Evolutionary conservation across 768 basidiomycete species (phyloP), one percentile per base, ranked within the genome.

Genomic region (Chalciporus chontae): DNA sequence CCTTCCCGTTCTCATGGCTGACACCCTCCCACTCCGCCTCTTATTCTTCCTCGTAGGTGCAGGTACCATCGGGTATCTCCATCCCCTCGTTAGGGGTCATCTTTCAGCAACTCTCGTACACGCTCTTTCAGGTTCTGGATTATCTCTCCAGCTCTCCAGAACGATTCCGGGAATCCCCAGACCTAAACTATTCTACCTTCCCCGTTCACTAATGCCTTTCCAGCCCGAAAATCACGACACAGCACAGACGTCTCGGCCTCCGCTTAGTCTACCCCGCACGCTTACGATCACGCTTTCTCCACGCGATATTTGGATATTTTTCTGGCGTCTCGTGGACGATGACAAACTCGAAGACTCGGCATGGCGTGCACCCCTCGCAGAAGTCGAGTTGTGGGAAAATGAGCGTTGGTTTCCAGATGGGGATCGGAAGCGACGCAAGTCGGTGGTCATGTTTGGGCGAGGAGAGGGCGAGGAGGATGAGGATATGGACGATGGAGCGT

Each of bases 331-430:
- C 1, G 58, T 83, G 17, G 85, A 91, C 56, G 72, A 92, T 54
- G 85, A 90, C 53, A 72, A 70, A 10, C 75, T 92, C 3, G 71
- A 74, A 7, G 85, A 90, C 59, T 67, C 60, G 24, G 79, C 79
- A 39, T 90, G 87, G 87, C 71, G 67, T 0, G 72, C 83, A 2
- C 79, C 85, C 60, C 74, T 84, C 69, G 65, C 79, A 6, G 77
- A 82, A 29, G 86, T 91, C 14, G 85, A 88, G 64, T 62, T 91
- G 19, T 91, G 80, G 73, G 90, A 92, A 72, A 92, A 90, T 66
- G 87, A 91, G 62, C 74, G 90, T 15, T 84, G 77, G 69, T 15
- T 61, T 66, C 31, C 64, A 67, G 27, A 50, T 54, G 27, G 45
- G 31, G 3, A 8, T 39, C 0, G 9, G 27, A 52, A 49, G 45